A percentile compares a stretch with the other conserved stretches of the same genome.
phyloP scores from a whole-genome alignment of 2,329 filamentous ascomycete genomes.

The Neofusicoccum kwambonambiense region DNA sequence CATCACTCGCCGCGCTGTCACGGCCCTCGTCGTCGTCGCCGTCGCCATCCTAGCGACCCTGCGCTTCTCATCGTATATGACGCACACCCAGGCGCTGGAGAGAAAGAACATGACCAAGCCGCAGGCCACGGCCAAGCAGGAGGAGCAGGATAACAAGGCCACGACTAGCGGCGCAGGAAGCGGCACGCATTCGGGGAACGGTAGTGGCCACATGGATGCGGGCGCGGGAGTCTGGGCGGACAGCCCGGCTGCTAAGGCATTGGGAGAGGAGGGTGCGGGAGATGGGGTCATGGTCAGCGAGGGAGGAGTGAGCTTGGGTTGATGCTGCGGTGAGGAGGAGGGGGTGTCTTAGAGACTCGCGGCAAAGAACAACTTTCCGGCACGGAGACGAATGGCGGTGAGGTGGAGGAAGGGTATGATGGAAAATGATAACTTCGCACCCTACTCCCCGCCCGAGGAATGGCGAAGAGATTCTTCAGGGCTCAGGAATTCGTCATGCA shows the following conservation, averaged over 20 bases:
- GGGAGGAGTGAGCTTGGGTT: conserved; percentile 18
- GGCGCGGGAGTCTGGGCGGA: background rate
- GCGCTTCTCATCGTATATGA: conserved; percentile 40
- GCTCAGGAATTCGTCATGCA: background rate
- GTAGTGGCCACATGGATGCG: background rate
- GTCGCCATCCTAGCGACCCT: conserved; percentile 45
- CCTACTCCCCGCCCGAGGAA: background rate
- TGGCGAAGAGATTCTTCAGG: background rate
- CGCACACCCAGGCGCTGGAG: conserved; percentile 40
- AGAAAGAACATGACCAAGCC: conserved; percentile 36
- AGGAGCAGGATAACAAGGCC: background rate
- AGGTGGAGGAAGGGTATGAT: too few relatives aligned
- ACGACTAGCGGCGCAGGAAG: background rate
- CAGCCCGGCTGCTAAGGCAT: background rate
- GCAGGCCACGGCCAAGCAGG: background rate
- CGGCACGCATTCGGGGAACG: background rate
- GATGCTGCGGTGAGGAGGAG: background rate
- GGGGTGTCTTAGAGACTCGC: background rate
- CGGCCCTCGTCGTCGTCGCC: conserved; percentile 54
- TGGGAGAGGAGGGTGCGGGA: background rate
- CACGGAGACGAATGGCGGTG: too few relatives aligned
- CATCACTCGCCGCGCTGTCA: conserved; percentile 62
- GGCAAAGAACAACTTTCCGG: background rate
- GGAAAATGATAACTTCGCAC: too few relatives aligned
- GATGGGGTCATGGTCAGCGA: conserved; percentile 17